phyloP scores from a whole-genome alignment of 1,284 basidiomycete species.

The Apiotrichum veenhuisii region DNA sequence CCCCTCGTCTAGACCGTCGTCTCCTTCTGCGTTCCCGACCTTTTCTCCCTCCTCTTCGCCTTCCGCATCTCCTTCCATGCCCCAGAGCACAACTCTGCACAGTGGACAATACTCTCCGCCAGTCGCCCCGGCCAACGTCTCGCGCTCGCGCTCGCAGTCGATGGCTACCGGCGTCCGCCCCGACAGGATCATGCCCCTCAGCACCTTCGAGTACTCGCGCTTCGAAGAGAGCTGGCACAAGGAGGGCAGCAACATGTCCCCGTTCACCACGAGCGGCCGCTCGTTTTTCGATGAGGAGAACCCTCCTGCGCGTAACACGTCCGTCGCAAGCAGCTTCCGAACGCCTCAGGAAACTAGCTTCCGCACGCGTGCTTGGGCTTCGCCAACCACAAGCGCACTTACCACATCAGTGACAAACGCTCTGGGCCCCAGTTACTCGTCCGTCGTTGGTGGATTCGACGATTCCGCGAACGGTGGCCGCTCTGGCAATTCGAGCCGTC shows the following conservation, averaged over 20 bases:
- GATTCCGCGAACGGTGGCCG: constrained; percentile 25
- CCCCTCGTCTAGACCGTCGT: constrained; percentile 31
- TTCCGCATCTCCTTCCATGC: constrained; percentile 27
- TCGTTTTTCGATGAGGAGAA: constrained; percentile 18
- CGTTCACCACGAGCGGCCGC: constrained; percentile 34
- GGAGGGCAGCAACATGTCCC: constrained; percentile 41
- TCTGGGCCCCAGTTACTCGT: constrained; percentile 24
- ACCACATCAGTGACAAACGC: constrained; percentile 33
- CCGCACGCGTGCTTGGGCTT: constrained; percentile 28
- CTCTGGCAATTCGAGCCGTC: constrained; percentile 69
- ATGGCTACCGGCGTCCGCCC: constrained; percentile 41
- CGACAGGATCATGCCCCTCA: constrained; percentile 35
- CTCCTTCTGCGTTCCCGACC: constrained; percentile 41
- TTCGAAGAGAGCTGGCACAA: constrained; percentile 33
- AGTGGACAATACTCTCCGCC: constrained; percentile 38
- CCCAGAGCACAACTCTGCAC: constrained; percentile 4
- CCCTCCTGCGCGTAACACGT: background rate
- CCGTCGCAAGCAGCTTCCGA: constrained; percentile 20
- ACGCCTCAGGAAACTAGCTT: constrained; percentile 22
- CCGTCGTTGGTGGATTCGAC: constrained; percentile 32
- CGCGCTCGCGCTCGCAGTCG: constrained; percentile 43
- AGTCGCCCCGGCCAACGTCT: constrained; percentile 36
- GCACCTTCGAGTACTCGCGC: constrained; percentile 25
- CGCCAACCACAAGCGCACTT: constrained; percentile 23
- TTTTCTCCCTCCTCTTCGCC: constrained; percentile 44